Conservation (phyloP, 2,329 filamentous ascomycete species). For the Colletotrichum sp. region DNA sequence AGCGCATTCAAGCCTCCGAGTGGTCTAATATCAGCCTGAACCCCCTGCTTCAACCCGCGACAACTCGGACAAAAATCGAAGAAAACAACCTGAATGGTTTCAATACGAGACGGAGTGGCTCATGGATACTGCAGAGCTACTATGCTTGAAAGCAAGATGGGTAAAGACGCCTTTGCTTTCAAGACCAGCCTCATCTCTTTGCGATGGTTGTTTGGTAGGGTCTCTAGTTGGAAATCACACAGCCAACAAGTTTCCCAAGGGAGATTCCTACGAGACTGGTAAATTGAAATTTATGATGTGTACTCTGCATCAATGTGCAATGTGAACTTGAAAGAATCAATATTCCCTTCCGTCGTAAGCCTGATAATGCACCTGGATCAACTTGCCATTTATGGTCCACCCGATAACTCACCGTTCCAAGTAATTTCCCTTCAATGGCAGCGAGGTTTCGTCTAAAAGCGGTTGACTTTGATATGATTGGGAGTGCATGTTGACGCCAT, state of each 20-base stretch:
- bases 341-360: background rate
- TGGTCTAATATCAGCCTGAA: background rate
- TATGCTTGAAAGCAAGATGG: background rate
- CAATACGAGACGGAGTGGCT: background rate
- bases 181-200: background rate
- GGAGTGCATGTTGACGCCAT: background rate
- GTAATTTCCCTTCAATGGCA: background rate
- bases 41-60: background rate
- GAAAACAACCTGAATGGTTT: background rate
- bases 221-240: background rate
- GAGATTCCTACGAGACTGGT: fast-evolving
- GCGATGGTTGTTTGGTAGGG: background rate
- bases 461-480: background rate
- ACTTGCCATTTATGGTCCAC: background rate
- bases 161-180: background rate
- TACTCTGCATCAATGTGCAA: background rate
- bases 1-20: background rate
- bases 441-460: fast-evolving
- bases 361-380: background rate
- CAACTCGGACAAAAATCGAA: background rate
- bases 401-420: background rate
- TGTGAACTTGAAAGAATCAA: background rate
- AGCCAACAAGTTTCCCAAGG: background rate
- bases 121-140: background rate
- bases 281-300: background rate